phyloP scores from a whole-genome alignment of 1,139 yeast genomes.

The Suhomyces bolitotheri region DNA sequence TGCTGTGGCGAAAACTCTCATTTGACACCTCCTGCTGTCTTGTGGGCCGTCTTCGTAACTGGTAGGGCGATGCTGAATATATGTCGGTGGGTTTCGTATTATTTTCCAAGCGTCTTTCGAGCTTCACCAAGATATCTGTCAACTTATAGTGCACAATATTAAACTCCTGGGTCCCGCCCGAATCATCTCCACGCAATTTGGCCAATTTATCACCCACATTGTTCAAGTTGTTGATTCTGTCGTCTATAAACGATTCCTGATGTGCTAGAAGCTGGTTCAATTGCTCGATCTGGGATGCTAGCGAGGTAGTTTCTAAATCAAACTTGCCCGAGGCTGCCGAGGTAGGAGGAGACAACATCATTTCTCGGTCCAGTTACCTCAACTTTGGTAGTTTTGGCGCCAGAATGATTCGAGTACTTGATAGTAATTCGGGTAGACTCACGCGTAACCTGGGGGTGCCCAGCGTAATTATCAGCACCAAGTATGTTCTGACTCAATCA shows the following conservation, averaged over 20 bases:
- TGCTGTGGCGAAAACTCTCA: slow-evolving; percentile 6
- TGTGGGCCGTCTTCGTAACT: not conserved
- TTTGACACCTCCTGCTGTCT: slow-evolving; percentile 1
- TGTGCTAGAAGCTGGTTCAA: slow-evolving; percentile 16
- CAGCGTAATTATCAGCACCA: slow-evolving; percentile 5
- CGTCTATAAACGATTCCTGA: slow-evolving; percentile 13
- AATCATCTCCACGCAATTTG: not conserved
- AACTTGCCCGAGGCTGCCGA: slow-evolving; percentile 1
- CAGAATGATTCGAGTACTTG: too few relatives aligned
- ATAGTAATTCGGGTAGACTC: too few relatives aligned
- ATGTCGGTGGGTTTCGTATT: not conserved
- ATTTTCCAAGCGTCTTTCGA: slow-evolving; percentile 7
- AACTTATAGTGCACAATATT: slow-evolving; percentile 9
- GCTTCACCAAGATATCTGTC: slow-evolving; percentile 11
- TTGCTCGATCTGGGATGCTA: slow-evolving; percentile 12
- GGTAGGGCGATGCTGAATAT: slow-evolving; percentile 3
- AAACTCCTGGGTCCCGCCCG: slow-evolving; percentile 1
- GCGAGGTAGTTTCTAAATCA: not conserved
- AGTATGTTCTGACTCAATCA: not conserved
- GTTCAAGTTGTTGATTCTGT: slow-evolving; percentile 12
- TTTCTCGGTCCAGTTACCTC: too few relatives aligned
- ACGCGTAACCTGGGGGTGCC: slow-evolving; percentile 6
- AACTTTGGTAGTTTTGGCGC: too few relatives aligned
- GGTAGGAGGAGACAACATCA: slow-evolving; percentile 7
- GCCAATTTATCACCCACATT: slow-evolving; percentile 3